Percentiles rank a stretch among this genome's conserved stretches.
phyloP scores from a whole-genome alignment of 495 filamentous ascomycete species.

The Bathelium albidoporum region DNA sequence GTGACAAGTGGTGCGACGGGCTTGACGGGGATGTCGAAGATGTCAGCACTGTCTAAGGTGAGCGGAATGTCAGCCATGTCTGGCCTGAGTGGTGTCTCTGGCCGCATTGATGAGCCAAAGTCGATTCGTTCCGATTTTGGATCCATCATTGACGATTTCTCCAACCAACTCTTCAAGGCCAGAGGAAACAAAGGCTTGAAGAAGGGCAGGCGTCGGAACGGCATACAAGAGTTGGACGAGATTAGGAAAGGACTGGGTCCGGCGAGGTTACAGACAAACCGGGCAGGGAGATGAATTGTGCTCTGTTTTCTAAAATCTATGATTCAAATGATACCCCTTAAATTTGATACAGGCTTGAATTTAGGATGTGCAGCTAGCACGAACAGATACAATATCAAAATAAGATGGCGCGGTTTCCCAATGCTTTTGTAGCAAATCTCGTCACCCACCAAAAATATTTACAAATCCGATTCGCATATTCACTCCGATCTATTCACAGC shows the following conservation, averaged over 20 bases:
- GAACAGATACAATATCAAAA: no score
- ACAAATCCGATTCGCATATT: neutral
- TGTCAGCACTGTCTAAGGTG: conserved; percentile 17
- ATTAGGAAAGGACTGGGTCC: conserved; percentile 69
- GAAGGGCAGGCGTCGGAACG: conserved; percentile 70
- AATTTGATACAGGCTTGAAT: neutral
- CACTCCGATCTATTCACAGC: neutral
- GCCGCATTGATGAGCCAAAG: conserved; percentile 32
- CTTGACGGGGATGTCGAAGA: conserved; percentile 40
- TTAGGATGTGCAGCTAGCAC: no score
- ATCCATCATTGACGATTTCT: conserved; percentile 85
- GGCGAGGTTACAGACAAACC: conserved; percentile 41
- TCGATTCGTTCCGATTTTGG: conserved; percentile 64
- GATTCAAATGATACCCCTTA: neutral
- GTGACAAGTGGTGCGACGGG: conserved; percentile 45
- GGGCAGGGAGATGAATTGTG: neutral
- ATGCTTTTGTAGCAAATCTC: no score
- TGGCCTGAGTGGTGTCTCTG: conserved; percentile 32
- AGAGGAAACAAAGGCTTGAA: conserved; percentile 59
- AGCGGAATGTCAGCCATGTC: conserved; percentile 35
- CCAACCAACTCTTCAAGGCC: conserved; percentile 61
- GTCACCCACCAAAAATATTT: neutral
- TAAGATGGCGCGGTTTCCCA: no score
- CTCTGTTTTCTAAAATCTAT: neutral
- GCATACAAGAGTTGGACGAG: conserved; percentile 84